phyloP scores from a whole-genome alignment of 2,329 filamentous ascomycete genomes.

The Ophiostoma sp. region DNA sequence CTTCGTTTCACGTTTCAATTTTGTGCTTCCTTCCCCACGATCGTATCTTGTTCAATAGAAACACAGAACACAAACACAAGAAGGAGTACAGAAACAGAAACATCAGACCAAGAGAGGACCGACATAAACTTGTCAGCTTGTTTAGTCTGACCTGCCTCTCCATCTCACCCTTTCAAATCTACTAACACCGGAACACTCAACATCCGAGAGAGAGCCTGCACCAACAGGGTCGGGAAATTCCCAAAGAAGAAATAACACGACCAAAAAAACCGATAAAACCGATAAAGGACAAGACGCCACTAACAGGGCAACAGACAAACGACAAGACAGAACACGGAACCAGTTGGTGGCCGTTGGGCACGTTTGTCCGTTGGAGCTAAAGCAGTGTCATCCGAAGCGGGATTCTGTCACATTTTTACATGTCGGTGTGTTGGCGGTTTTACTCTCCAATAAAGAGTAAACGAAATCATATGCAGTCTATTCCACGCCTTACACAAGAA shows the following conservation, averaged over 20 bases:
- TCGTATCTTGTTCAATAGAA: not conserved
- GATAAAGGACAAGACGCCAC: not conserved
- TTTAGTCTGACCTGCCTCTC: not conserved
- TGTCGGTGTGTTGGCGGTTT: too few species aligned
- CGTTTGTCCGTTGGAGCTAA: too few species aligned
- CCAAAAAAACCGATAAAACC: not conserved
- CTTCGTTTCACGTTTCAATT: not conserved
- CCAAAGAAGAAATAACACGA: not conserved
- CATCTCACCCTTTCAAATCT: not conserved
- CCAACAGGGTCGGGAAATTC: not conserved
- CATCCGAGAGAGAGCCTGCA: not conserved
- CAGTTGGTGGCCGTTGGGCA: not conserved
- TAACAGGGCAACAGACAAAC: too few species aligned
- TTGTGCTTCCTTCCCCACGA: not conserved
- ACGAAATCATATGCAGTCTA: too few species aligned
- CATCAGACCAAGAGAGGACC: too few species aligned
- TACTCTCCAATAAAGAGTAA: too few species aligned
- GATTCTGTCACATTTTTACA: not conserved
- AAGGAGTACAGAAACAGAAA: too few species aligned
- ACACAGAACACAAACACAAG: not conserved
- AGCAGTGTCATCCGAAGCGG: not conserved
- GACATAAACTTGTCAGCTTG: too few species aligned
- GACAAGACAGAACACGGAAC: too few species aligned
- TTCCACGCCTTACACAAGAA: too few species aligned
- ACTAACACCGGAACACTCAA: not conserved